Base-by-base conservation (phyloP, 176 grass and related monocot genomes). In the Aegilops longissima region DNA sequence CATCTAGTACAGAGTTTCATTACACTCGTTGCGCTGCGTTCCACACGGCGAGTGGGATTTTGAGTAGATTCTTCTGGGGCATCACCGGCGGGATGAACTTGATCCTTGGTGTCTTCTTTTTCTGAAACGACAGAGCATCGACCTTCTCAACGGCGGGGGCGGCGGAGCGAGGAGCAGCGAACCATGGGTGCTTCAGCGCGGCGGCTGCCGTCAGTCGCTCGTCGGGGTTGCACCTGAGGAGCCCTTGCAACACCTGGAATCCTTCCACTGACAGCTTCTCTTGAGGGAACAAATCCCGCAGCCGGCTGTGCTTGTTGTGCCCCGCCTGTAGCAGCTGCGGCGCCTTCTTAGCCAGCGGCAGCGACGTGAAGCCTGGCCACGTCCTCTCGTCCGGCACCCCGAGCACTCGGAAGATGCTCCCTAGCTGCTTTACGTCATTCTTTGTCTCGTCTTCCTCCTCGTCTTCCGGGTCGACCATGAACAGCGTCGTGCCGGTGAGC, bases 261-360 rank as follows among this genome's bases (percentile, higher is more conserved):
- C 88, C 88, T 9, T 76, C 14, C 64, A 66, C 5, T 0, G 82
- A 90, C 21, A 90, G 30, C 5, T 59, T 51, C 31, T 59, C 77
- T 62, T 47, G 1, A 3, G 88, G 88, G 79, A 90, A 90, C 16
- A 68, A 10, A 29, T 81, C 65, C 14, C 63, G 73, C 44, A 89
- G 56, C 25, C 23, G 38, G 76, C 23, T 89, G 61, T 36, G 63
- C 63, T 36, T 11, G 27, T 36, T 11, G 27, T 23, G 73, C 44
- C 3, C 45, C 73, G 13, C 47, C 6, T n/a, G 49, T 24, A 33
- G 18, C 18, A 12, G 13, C 4, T 52, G 8, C 81, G 36, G 12
- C 49, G 35, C 49, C 29, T 9, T 8, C 21, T n/a, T 11, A 3
- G 81, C 14, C 23, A 73, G 47, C 12, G 81, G 66, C 12, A 73